Percentiles rank a stretch among this genome's conserved stretches.
Conservation (phyloP, 106 monocot species). For the Posidonia australis region DNA sequence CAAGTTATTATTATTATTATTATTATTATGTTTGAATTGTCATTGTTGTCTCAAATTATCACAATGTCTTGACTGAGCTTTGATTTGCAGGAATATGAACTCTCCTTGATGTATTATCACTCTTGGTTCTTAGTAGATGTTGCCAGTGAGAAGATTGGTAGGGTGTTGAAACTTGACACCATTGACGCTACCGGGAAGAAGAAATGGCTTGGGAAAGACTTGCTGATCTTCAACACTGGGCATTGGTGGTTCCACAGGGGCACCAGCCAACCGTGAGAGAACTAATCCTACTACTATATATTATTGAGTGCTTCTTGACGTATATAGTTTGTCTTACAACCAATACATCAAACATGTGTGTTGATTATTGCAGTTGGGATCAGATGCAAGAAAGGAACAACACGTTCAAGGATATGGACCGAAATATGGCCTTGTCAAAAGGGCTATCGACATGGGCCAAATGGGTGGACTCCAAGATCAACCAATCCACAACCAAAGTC, state of each 20-base stretch:
- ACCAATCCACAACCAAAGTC: constrained; percentile 42
- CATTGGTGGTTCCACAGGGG: constrained; percentile 78
- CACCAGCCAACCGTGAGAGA: constrained; percentile 48
- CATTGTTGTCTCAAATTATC: too few species aligned
- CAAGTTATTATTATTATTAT: too few species aligned
- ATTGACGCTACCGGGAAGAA: constrained; percentile 29
- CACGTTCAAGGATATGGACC: constrained; percentile 54
- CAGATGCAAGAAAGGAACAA: constrained; percentile 43
- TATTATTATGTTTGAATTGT: too few species aligned
- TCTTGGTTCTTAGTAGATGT: constrained; percentile 43
- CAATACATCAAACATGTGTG: too few species aligned
- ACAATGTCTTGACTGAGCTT: too few species aligned
- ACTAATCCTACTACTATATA: too few species aligned
- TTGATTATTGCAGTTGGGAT: constrained; percentile 61
- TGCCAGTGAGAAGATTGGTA: constrained; percentile 18
- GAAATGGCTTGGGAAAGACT: constrained; percentile 34
- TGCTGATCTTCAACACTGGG: constrained; percentile 53
- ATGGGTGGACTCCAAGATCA: constrained; percentile 59
- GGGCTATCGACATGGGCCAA: constrained; percentile 62
- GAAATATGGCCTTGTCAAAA: constrained; percentile 44
- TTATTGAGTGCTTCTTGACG: too few species aligned
- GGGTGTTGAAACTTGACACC: constrained; percentile 40
- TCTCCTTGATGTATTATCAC: constrained; percentile 42
- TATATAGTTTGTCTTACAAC: too few species aligned
- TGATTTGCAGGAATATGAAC: constrained; percentile 43